Evolutionary conservation across 2,329 filamentous ascomycete genomes (phyloP), one percentile per base, ranked within the genome.

Genomic region (Aspergillus uvarum): DNA sequence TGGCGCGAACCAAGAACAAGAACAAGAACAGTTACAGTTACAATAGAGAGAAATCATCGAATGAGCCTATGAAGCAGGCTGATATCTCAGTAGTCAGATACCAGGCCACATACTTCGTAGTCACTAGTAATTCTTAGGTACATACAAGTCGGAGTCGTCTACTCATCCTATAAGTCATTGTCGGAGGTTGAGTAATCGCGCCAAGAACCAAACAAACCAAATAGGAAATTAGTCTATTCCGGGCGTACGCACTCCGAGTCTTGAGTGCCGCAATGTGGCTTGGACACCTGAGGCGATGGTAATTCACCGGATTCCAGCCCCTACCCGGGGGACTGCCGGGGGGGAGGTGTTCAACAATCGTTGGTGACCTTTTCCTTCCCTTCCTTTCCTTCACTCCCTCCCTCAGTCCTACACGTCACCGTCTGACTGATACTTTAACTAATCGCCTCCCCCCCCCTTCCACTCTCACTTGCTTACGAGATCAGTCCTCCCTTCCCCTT

Each of bases 391-490:
- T 31, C 52, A 4, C 47, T 21, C 22, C 32, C 51, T 26, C 35
- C 19, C 29, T 26, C 35, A 16, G 38, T 31, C 29, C 29, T 32
- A 50, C 58, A 62, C 58, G 59, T 58, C 53, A 55, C 54, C n/a
- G 54, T 60, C 55, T 63, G 57, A 63, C 57, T 65, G 61, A 62
- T 62, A 44, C 51, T 65, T 63, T 64, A 64, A 63, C 56, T 65
- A 65, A 67, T 63, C 59, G 47, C 56, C 52, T 52, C 59, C 54
- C 53, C 54, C 54, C 56, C 55, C 54, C 48, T 31, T 42, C 50
- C 48, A 48, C 47, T 48, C 58, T 24, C 54, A 44, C 38, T 57
- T 69, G 67, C 67, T 69, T 69, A 69, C 67, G 67, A 68, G 63
- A 69, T 68, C 67, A 62, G 24, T 55, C 19, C 42, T 31, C 47